These are phyloP conservation scores for Gnomoniopsis sp. DNA, from an alignment of 2,329 filamentous ascomycete species.

Conservation along the genomic window DNA sequence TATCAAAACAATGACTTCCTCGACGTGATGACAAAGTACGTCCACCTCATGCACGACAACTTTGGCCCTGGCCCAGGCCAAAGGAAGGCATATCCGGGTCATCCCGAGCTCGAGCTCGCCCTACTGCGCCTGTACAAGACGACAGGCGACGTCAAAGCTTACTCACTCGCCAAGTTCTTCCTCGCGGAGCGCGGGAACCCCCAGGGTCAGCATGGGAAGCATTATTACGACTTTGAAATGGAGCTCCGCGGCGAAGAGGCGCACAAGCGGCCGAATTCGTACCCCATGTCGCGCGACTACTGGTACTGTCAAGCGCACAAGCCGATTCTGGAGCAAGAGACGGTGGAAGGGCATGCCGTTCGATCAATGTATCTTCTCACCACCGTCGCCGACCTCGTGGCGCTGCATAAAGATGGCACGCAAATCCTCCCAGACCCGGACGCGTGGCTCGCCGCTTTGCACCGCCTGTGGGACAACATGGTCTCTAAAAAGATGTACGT, in stretches of 20 bases:
- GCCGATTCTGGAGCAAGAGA: slow-evolving; percentile 50
- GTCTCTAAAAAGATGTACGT: slow-evolving; percentile 59
- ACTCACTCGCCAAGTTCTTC: slow-evolving; percentile 52
- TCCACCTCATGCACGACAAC: slow-evolving; percentile 45
- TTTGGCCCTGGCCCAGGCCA: slow-evolving; percentile 50
- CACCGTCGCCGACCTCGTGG: slow-evolving; percentile 52
- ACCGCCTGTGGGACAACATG: slow-evolving; percentile 57
- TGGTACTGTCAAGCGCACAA: slow-evolving; percentile 57
- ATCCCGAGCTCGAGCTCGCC: slow-evolving; percentile 51
- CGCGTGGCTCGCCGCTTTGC: slow-evolving; percentile 36
- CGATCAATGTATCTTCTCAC: slow-evolving; percentile 59
- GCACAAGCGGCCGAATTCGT: slow-evolving; percentile 45
- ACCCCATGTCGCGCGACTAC: slow-evolving; percentile 34
- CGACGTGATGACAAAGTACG: slow-evolving; percentile 50
- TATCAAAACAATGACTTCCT: slow-evolving; percentile 51
- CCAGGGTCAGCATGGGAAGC: slow-evolving; percentile 42
- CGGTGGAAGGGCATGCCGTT: slow-evolving; percentile 57
- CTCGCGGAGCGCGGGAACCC: slow-evolving; percentile 55
- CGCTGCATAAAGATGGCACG: slow-evolving; percentile 29
- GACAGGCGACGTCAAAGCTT: slow-evolving; percentile 33
- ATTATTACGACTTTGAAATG: slow-evolving; percentile 54
- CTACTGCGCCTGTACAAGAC: slow-evolving; percentile 34
- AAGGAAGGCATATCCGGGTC: slow-evolving; percentile 57
- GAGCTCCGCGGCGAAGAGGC: slow-evolving; percentile 45
- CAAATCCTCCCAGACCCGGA: slow-evolving; percentile 22